Evolutionary conservation across 1,139 yeast genomes (phyloP).

Genomic region (Diutina pseudorugosa): DNA sequence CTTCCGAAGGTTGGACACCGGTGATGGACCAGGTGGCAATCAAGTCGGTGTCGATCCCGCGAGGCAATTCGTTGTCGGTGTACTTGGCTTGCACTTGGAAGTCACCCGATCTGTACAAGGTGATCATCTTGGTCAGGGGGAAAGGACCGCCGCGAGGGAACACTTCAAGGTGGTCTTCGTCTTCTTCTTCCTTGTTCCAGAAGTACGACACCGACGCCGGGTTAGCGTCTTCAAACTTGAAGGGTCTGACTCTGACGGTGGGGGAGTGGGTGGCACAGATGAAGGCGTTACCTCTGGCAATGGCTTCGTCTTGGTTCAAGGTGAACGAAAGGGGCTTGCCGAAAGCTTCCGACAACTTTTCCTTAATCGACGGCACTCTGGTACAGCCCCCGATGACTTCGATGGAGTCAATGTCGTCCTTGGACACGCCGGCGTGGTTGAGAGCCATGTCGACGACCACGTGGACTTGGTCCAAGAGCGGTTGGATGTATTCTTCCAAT

Average conservation of each 20-base stretch:
- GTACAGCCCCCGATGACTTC: slow-evolving; percentile 98
- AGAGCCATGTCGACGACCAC: slow-evolving; percentile 77
- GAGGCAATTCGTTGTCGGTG: slow-evolving; percentile 67
- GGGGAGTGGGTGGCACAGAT: slow-evolving; percentile 99
- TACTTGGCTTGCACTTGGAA: slow-evolving; percentile 80
- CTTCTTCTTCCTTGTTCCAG: slow-evolving; percentile 93
- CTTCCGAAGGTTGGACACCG: slow-evolving; percentile 73
- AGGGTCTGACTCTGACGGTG: slow-evolving; percentile 95
- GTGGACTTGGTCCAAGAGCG: slow-evolving; percentile 64
- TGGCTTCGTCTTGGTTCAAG: slow-evolving; percentile 97
- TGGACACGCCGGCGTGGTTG: slow-evolving; percentile 60
- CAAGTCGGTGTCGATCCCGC: slow-evolving; percentile 42
- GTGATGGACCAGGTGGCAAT: slow-evolving; percentile 79
- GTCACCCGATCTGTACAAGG: slow-evolving; percentile 85
- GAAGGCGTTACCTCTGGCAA: slow-evolving; percentile 98
- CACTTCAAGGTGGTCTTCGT: slow-evolving; percentile 86
- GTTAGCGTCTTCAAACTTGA: slow-evolving; percentile 94
- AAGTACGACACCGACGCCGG: slow-evolving; percentile 84
- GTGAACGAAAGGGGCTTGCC: slow-evolving; percentile 87
- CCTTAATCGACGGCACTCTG: slow-evolving; percentile 90
- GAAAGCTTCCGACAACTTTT: slow-evolving; percentile 65
- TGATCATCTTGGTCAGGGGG: slow-evolving; percentile 94
- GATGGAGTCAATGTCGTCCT: slow-evolving; percentile 72
- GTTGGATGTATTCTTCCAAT: slow-evolving; percentile 79
- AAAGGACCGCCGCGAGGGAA: slow-evolving; percentile 88